Conservation (phyloP, 495 filamentous ascomycete genomes). For the Ascobolus immersus region DNA sequence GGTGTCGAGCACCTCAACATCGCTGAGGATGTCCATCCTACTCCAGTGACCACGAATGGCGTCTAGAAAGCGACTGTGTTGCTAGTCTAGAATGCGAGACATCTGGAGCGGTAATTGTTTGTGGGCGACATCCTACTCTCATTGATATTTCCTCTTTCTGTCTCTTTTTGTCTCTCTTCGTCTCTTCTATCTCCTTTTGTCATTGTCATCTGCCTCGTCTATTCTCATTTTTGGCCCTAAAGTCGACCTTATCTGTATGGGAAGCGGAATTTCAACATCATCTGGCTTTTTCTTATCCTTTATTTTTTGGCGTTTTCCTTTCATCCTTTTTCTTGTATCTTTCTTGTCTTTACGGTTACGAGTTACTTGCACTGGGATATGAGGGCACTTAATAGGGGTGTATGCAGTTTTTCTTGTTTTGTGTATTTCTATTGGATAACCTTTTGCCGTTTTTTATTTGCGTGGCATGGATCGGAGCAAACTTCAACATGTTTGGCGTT, state of each 20-base stretch:
- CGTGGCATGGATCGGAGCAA: constrained; percentile 9
- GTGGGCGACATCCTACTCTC: no score
- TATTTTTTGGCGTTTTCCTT: constrained; percentile 2
- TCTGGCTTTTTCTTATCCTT: no score
- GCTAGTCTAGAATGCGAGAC: not conserved
- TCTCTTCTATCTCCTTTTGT: not conserved
- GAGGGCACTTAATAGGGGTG: no score
- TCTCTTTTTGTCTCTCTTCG: not conserved
- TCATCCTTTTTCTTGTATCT: not conserved
- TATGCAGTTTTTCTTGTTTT: constrained; percentile 7
- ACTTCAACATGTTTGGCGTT: constrained; percentile 24
- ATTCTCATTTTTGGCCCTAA: no score
- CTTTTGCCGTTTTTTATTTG: constrained; percentile 4
- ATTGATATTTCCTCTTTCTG: not conserved
- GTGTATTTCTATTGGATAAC: constrained; percentile 4
- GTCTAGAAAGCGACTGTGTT: not conserved
- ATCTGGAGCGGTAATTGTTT: not conserved
- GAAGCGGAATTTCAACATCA: no score
- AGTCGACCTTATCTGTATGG: no score
- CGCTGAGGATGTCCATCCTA: not conserved
- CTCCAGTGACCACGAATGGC: not conserved
- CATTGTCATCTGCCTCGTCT: no score
- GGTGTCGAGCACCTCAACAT: not conserved
- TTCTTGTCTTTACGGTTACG: no score
- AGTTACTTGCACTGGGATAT: no score